Percentiles rank a stretch among this genome's conserved stretches.
Evolutionary conservation across 495 filamentous ascomycete species (phyloP).

Genomic region (Halenospora varia): DNA sequence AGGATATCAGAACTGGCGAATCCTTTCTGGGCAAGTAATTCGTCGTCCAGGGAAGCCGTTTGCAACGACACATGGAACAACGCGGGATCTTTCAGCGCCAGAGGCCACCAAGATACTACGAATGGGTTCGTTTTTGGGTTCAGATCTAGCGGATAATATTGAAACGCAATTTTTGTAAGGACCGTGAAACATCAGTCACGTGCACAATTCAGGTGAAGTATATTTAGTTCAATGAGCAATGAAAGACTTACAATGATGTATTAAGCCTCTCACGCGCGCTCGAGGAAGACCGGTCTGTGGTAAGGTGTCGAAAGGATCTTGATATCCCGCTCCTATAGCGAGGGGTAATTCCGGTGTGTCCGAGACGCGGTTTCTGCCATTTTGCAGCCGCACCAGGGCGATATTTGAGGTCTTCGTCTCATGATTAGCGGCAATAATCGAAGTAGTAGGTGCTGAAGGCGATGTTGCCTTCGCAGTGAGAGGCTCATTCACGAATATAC

Average conservation of each 20-base stretch:
- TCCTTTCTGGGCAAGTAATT: constrained; percentile 41
- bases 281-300: constrained; percentile 43
- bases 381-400: too few species aligned
- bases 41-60: constrained; percentile 50
- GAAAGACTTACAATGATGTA: constrained; percentile 41
- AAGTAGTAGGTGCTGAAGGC: too few species aligned
- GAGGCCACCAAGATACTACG: constrained; percentile 51
- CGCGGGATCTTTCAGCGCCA: constrained; percentile 45
- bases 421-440: too few species aligned
- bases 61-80: constrained; percentile 50
- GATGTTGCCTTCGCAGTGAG: constrained; percentile 24
- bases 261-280: constrained; percentile 42
- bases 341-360: constrained; percentile 2
- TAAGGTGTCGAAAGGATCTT: constrained; percentile 51
- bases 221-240: constrained; percentile 16
- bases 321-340: constrained; percentile 20
- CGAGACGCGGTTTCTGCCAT: too few species aligned
- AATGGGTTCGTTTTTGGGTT: constrained; percentile 45
- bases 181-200: too few species aligned
- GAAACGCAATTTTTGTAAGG: constrained; percentile 47
- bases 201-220: background rate
- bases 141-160: constrained; percentile 50
- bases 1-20: constrained; percentile 44
- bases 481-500: constrained; percentile 46
- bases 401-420: too few species aligned